These are phyloP conservation scores for Penicillium atrosanguineum DNA, from an alignment of 495 filamentous ascomycete genomes.

Conservation along the genomic window DNA sequence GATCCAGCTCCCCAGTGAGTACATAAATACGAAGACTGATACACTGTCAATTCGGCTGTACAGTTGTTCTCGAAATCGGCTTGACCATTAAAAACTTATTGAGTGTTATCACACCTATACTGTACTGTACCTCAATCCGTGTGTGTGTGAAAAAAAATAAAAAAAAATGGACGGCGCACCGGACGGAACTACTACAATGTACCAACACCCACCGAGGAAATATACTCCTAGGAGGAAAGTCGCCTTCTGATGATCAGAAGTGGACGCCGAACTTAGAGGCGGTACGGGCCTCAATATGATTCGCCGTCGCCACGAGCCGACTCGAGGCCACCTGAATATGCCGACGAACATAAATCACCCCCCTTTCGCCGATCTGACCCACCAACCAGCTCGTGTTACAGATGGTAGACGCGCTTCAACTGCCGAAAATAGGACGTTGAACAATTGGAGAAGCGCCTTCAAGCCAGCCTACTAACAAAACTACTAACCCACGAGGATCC, in stretches of 20 bases:
- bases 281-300: not conserved
- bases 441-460: no score
- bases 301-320: constrained; percentile 3
- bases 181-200: constrained; percentile 22
- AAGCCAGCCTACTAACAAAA: not conserved
- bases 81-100: no score
- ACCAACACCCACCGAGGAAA: constrained; percentile 23
- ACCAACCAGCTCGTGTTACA: not conserved
- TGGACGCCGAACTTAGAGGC: constrained; percentile 1
- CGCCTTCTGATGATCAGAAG: not conserved
- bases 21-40: no score
- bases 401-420: no score
- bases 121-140: no score
- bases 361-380: not conserved
- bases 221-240: not conserved
- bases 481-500: constrained; percentile 22
- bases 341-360: not conserved
- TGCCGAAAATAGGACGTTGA: no score
- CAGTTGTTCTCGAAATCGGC: no score
- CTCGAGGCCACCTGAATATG: constrained; percentile 1
- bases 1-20: no score
- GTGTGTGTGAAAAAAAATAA: no score
- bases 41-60: no score
- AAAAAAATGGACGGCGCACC: constrained; percentile 19
- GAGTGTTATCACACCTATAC: no score